Evolutionary conservation across 2,329 filamentous ascomycete genomes (phyloP), one percentile per base, ranked within the genome.

Genomic region (Pseudogymnoascus sp.): DNA sequence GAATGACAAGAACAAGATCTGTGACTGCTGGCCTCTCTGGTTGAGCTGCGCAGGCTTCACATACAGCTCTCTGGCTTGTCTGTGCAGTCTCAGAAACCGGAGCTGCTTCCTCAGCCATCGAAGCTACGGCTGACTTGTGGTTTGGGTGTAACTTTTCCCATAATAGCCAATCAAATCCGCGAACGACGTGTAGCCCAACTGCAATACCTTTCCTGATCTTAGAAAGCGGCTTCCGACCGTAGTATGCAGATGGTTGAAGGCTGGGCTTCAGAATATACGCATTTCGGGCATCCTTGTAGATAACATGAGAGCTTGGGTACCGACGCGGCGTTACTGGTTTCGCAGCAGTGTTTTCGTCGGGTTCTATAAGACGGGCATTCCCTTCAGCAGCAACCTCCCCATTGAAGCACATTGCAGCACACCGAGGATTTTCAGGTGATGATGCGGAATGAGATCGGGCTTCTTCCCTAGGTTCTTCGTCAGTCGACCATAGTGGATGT

Each of bases 231-330:
- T 85, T 83, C 65, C 94, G 82, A 9, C 89, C 88, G 68, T 95
- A 92, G 67, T 95, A 92, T 15, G 84, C 84, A 0, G 93, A 97
- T 1, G 93, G 92, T 64, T 89, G 86, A 5, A 96, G 78, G 65
- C 85, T 93, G 8, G 92, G 90, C 67, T 94, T 93, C 41, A 99
- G 77, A 36, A 99, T 84, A 69, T 92, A 95, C 0, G 94, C 94
- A 64, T 88, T 83, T 36, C 75, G 82, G 3, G 79, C 81, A 72
- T 96, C 86, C 62, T 90, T 90, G 72, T 95, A 99, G 31, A 97
- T 88, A 50, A 97, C 89, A 69, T 93, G 89, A 60, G 90, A 89
- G 64, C 84, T 87, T 4, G 85, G 78, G 71, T 90, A 96, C 3
- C 83, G 81, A 62, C 78, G 84, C 35, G 66, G 64, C 6, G 61